These are phyloP conservation scores for Trichophyton schoenleinii DNA, from an alignment of 2,329 filamentous ascomycete genomes.

Conservation along the genomic window DNA sequence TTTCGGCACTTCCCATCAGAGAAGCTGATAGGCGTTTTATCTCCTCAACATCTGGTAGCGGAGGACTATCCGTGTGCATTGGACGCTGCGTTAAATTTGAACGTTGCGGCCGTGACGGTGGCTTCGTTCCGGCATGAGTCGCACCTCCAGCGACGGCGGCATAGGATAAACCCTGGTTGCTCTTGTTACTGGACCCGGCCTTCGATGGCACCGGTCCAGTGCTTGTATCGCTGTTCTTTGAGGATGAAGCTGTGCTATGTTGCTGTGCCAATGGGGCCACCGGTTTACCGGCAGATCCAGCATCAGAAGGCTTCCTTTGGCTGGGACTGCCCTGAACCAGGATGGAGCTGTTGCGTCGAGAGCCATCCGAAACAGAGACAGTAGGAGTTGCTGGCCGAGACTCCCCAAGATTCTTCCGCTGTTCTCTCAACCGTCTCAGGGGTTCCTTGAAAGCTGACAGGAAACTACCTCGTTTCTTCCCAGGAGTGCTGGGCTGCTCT, in stretches of 20 bases:
- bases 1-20: not conserved
- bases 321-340: not conserved
- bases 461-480: conserved; percentile 1
- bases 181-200: conserved; percentile 7
- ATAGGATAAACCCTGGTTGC: conserved; percentile 25
- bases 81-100: not conserved
- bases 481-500: conserved; percentile 14
- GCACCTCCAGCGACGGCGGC: conserved; percentile 17
- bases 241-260: conserved; percentile 23
- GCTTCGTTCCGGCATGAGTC: not conserved
- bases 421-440: conserved; percentile 4
- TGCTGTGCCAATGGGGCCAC: conserved; percentile 29
- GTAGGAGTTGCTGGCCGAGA: conserved; percentile 17
- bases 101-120: not conserved
- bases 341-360: conserved; percentile 21
- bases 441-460: not conserved
- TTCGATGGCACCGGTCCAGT: not conserved
- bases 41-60: not conserved
- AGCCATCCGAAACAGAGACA: conserved; percentile 17
- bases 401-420: conserved; percentile 16
- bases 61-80: not conserved
- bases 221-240: conserved; percentile 12
- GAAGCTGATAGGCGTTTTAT: not conserved
- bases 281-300: conserved; percentile 27
- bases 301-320: conserved; percentile 15